These are phyloP conservation scores for Cardiospermum halicacabum DNA, from an alignment of 345 rosid species.

Conservation along the genomic window DNA sequence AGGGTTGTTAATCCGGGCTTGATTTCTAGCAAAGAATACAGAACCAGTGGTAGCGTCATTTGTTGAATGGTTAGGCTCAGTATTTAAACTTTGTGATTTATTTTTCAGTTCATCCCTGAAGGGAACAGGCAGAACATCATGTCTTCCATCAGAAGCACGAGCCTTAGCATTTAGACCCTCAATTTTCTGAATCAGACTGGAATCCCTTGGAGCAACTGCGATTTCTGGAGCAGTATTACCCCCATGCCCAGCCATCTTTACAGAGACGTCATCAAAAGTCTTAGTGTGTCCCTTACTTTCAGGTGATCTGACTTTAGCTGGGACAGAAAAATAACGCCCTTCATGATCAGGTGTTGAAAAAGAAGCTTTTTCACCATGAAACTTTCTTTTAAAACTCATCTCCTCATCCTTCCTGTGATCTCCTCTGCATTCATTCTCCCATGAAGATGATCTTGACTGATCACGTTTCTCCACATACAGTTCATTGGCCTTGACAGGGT, in stretches of 20 bases:
- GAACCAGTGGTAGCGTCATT: conserved; percentile 35
- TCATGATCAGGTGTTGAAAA: conserved; percentile 24
- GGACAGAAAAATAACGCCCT: conserved; percentile 23
- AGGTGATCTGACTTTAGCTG: conserved; percentile 29
- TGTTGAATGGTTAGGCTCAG: conserved; percentile 26
- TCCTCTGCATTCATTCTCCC: conserved; percentile 45
- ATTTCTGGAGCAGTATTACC: conserved; percentile 22
- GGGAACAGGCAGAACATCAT: conserved; percentile 33
- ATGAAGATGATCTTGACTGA: conserved; percentile 29
- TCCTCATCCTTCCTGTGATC: conserved; percentile 32
- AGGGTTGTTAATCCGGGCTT: conserved; percentile 23
- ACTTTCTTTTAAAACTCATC: conserved; percentile 28
- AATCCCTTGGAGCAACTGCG: conserved; percentile 38
- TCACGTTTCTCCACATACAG: conserved; percentile 38
- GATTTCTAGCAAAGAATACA: conserved; percentile 28
- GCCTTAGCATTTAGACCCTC: conserved; percentile 82
- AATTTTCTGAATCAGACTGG: conserved; percentile 76
- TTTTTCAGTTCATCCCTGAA: conserved; percentile 40
- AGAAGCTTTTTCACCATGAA: conserved; percentile 25
- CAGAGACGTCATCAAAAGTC: conserved; percentile 30
- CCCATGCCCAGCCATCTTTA: conserved; percentile 28
- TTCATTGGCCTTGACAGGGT: conserved; percentile 19
- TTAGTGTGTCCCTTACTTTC: conserved; percentile 25
- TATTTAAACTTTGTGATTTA: conserved; percentile 30
- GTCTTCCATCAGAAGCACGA: conserved; percentile 50